phyloP scores from a whole-genome alignment of 371 early-diverging fungal species.

The Mucor mucedo region DNA sequence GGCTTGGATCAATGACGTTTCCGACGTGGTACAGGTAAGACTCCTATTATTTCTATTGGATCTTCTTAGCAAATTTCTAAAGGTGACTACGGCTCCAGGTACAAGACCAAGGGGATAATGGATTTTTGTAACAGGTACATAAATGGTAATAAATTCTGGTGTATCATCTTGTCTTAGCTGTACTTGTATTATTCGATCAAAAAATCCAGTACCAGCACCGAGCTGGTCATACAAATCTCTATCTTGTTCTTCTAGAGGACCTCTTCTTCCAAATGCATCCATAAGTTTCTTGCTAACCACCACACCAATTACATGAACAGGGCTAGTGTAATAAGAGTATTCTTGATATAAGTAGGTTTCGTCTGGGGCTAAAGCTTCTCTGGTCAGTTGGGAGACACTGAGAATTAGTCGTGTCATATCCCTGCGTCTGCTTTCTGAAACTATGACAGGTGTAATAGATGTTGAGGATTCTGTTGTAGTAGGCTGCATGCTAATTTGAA shows the following conservation, averaged over 20 bases:
- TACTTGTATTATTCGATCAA: slow-evolving; percentile 16
- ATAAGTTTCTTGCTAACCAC: not conserved
- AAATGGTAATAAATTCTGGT: slow-evolving; percentile 34
- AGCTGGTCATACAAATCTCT: not conserved
- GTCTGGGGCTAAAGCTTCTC: too few relatives aligned
- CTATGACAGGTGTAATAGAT: too few relatives aligned
- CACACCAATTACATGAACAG: not conserved
- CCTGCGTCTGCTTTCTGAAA: too few relatives aligned
- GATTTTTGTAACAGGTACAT: slow-evolving; percentile 20
- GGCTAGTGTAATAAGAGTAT: not conserved
- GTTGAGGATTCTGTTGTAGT: too few relatives aligned
- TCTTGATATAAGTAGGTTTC: too few relatives aligned
- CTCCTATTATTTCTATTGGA: slow-evolving; percentile 2
- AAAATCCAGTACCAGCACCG: not conserved
- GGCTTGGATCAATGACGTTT: not conserved
- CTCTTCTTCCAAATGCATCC: not conserved
- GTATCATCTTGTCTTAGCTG: slow-evolving; percentile 34
- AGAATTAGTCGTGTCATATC: too few relatives aligned
- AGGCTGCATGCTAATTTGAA: too few relatives aligned
- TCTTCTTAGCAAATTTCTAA: slow-evolving; percentile 28
- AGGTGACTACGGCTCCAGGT: slow-evolving; percentile 28
- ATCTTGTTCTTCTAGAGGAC: not conserved
- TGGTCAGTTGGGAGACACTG: too few relatives aligned
- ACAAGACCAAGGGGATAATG: slow-evolving; percentile 38
- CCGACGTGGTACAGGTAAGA: not conserved